Evolutionary conservation across 352 stramenopile genomes (phyloP), one percentile per base, ranked within the genome.

Genomic region (Phytopythium cucurbitacearum): DNA sequence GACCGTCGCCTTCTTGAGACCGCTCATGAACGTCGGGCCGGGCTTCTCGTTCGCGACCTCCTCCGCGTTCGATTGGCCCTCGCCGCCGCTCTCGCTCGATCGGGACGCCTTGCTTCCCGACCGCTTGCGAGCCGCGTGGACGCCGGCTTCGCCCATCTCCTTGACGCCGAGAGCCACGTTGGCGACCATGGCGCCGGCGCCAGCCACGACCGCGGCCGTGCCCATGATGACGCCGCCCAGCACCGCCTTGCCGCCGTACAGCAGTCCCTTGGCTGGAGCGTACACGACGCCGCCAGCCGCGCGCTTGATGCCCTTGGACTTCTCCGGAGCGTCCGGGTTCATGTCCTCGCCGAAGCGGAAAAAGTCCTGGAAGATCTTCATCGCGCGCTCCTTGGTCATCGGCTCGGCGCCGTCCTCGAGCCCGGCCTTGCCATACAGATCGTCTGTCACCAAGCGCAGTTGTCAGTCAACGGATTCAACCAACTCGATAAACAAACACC

Each of bases 361-460:
- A 49, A 94, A 93, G 10, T 93, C 77, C 52, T 91, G 73, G 63
- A 94, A 96, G 51, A 94, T 92, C 32, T 80, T 71, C 71, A 93
- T 80, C 10, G 80, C 84, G 15, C 82, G 80, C 62, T 94, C 83
- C 53, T 71, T 85, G 7, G 83, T 94, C 79, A 93, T 94, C 46
- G 85, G 80, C 65, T 89, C 70, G 12, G 81, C 76, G 37, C 82
- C 80, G 54, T 91, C 81, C 53, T 96, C 78, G 33, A 97, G 69
- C 40, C 90, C 91, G 64, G 91, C 87, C 72, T 97, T 96, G 57
- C 92, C 92, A 68, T 95, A 97, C 47, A 96, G 76, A 50, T 98
- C 91, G 60, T 98, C 85, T 94, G 60, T 41, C 35, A 62, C 34
- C 16, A 16, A 48, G 55, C 13, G 9, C 16, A 52, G 40, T 9